Evolutionary conservation across 768 basidiomycete genomes (phyloP), one percentile per base, ranked within the genome.

Genomic region (Tubosaeta sp.): DNA sequence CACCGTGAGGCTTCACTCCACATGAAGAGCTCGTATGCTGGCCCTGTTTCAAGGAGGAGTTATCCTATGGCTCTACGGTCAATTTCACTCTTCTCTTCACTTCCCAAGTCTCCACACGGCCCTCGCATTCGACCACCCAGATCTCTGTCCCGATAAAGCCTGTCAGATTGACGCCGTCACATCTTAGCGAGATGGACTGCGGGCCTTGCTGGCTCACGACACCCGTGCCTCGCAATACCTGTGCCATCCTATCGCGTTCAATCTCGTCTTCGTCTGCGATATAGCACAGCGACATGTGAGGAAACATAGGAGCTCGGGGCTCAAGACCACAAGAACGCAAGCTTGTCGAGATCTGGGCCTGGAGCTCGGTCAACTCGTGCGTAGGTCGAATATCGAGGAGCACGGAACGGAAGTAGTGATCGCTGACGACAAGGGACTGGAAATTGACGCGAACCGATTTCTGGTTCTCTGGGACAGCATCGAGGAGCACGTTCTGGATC

Each of bases 241-340:
- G 66, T 34, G 75, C 72, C 36, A 77, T 78, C 54, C 61, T 72
- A 19, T 71, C 68, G 39, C 87, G 78, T 65, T 84, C 78, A 18
- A 11, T 60, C 4, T 76, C 75, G 54, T 90, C 87, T n/a, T 75
- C 73, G 51, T 90, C 81, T 24, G 72, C 73, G 52, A 90, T 82
- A 61, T 91, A 91, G 59, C 79, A 83, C 52, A 91, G 58, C 31
- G 89, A 90, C 55, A 89, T 54, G 64, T 91, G 89, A 7, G 87
- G 84, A 54, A 80, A 86, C 31, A 71, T 66, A 0, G 86, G 84
- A 1, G 85, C 81, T 3, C 60, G 59, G 2, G 78, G 73, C 21
- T 75, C 68, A 8, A 77, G 51, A 5, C 64, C 62, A 21, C 75
- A 63, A 19, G 35, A 46, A 38, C 54, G 58, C n/a, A 76, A 57